Evolutionary conservation across 768 basidiomycete species (phyloP), one percentile per base, ranked within the genome.

Genomic region (Pleurotus citrinopileatus): DNA sequence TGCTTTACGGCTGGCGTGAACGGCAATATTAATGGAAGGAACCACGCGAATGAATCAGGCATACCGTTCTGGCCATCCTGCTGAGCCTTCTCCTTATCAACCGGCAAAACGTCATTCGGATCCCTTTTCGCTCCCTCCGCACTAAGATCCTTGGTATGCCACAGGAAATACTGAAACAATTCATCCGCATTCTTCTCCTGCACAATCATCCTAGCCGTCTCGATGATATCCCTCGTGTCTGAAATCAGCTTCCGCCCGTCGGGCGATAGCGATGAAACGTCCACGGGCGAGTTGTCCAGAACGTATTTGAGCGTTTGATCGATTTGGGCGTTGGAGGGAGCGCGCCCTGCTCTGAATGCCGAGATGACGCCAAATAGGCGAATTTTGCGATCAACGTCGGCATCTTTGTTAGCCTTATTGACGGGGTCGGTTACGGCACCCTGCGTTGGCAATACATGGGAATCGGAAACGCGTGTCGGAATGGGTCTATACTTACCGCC

Each of bases 131-230:
- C 54, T 59, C 66, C 20, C 74, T 56, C 58, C 15, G 54, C 26
- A 23, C 75, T 75, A 17, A 86, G 71, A 32, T 80, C 79, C 28
- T 80, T 73, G 1, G 90, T 91, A 56, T 86, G 81, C 88, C 88
- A 94, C 36, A 95, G 69, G 60, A 96, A 95, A 62, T 90, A 87
- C 70, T 98, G 96, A 67, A 97, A 78, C 36, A 98, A 79, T 72
- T 98, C 94, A 60, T 96, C 94, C 20, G 76, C 71, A 60, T 97
- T 97, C 81, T 96, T 97, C 61, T 88, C 78, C 45, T 74, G 63
- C n/a, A 95, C 83, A 54, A 94, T 84, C 36, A 79, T 60, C 10
- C 86, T 79, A 0, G 81, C 75, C 3, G 91, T 94, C 59, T 83
- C 80, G 61, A 96, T 77, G 64, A 97, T 90, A 44, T 91, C 84